These are phyloP conservation scores for Akanthomyces dipterigenus DNA, from an alignment of 2,329 filamentous ascomycete species.

Conservation along the genomic window DNA sequence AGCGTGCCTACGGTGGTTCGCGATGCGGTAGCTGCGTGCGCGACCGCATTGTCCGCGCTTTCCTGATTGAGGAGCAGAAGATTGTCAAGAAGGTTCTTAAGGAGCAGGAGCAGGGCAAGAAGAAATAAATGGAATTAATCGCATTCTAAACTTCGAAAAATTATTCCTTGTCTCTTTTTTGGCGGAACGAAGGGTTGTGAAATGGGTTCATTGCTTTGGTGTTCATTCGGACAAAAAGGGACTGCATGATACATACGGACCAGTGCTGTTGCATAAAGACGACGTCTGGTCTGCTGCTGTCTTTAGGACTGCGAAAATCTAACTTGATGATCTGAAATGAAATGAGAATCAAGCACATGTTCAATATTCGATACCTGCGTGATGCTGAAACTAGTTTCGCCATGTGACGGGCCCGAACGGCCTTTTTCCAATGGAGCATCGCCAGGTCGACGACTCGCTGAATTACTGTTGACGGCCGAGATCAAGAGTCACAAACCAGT, in stretches of 20 bases:
- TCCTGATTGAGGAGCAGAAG: constrained; percentile 99
- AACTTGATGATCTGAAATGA: constrained; percentile 40
- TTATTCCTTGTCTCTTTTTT: constrained; percentile 14
- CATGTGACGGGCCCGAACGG: neutral
- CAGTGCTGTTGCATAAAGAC: constrained; percentile 18
- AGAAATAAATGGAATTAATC: constrained; percentile 50
- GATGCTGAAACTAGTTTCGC: neutral
- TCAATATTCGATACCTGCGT: neutral
- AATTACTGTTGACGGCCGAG: no score
- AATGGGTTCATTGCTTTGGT: constrained; percentile 45
- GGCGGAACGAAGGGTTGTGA: constrained; percentile 21
- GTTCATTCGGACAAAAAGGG: constrained; percentile 43
- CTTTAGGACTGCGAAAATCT: constrained; percentile 35
- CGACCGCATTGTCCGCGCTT: constrained; percentile 94
- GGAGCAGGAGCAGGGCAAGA: constrained; percentile 78
- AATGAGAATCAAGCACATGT: constrained; percentile 31
- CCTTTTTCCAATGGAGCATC: no score
- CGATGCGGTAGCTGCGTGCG: constrained; percentile 98
- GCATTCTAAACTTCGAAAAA: constrained; percentile 5
- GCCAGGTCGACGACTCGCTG: no score
- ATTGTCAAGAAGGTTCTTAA: constrained; percentile 99
- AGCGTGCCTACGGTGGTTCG: constrained; percentile 96
- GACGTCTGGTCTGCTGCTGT: constrained; percentile 40
- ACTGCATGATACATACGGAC: constrained; percentile 40
- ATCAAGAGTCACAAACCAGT: no score